Evolutionary conservation across 1,284 basidiomycete genomes (phyloP), one percentile per base, ranked within the genome.

Genomic region (Cryptococcus neoformans): DNA sequence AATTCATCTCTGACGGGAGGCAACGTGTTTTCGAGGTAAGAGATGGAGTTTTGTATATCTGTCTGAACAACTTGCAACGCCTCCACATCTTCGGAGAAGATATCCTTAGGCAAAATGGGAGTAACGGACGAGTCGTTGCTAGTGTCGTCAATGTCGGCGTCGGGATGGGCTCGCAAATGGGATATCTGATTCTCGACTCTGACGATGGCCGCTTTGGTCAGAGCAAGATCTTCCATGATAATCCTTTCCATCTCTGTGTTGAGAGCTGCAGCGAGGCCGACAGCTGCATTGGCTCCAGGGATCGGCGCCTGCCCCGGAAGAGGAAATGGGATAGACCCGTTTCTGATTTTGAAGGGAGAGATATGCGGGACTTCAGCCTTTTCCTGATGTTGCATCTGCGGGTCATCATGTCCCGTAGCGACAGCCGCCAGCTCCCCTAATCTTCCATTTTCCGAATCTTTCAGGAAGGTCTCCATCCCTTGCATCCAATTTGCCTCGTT

Each of bases 391-490:
- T 34, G 54, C 39, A 14, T 44, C 10, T 45, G 28, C 4, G 44
- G 44, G 8, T 57, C 63, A 2, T 62, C 63, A 40, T 62, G 61
- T 1, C 64, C 67, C 2, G 67, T 64, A 9, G 73, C 73, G 3
- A 74, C 67, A 0, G 67, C 69, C 1, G 73, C 73, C 10, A 75
- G 60, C 51, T 75, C 72, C 5, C 68, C 69, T n/a, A 75, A 48
- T 5, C 73, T 56, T 9, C 72, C 70, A n/a, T 57, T 64, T 5
- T 61, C 55, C 9, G 63, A 62, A 34, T 72, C 66, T 48, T 68
- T 68, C 47, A 74, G 58, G 12, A 72, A 58, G 21, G 56, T 67
- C 51, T 70, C 70, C 42, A 72, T 66, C 7, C 68, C 70, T 40
- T 69, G 65, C 65, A 73, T 71, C 71, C 72, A 73, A 16, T 51